Percentiles rank a stretch among this genome's conserved stretches.
phyloP scores from a whole-genome alignment of 257 asterid genomes.

The Gentiana dahurica region DNA sequence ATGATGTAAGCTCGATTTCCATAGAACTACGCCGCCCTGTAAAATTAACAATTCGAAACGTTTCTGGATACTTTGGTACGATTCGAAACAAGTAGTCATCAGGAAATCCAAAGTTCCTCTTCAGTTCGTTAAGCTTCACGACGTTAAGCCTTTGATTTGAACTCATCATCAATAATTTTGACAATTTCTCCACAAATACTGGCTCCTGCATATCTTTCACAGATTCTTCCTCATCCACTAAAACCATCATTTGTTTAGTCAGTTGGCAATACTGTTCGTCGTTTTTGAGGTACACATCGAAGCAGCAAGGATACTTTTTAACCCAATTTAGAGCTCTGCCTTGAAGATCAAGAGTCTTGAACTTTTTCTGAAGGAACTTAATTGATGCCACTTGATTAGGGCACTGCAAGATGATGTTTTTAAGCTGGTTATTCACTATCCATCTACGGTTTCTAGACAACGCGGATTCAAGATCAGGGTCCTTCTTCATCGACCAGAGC shows the following conservation, averaged over 20 bases:
- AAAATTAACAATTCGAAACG: slow-evolving; percentile 52
- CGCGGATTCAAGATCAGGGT: slow-evolving; percentile 78
- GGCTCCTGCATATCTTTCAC: slow-evolving; percentile 61
- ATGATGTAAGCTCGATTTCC: slow-evolving; percentile 66
- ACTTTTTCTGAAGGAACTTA: slow-evolving; percentile 64
- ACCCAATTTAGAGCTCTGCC: slow-evolving; percentile 86
- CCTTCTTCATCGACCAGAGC: slow-evolving; percentile 96
- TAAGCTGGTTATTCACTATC: slow-evolving; percentile 87
- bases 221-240: slow-evolving; percentile 80
- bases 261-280: slow-evolving; percentile 53
- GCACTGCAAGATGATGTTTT: slow-evolving; percentile 58
- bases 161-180: slow-evolving; percentile 85
- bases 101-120: slow-evolving; percentile 71
- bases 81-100: slow-evolving; percentile 80
- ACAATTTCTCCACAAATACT: slow-evolving; percentile 51
- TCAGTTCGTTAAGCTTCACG: slow-evolving; percentile 52
- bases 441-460: slow-evolving; percentile 73
- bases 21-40: slow-evolving; percentile 69
- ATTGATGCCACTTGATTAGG: slow-evolving; percentile 53
- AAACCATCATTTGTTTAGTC: slow-evolving; percentile 55
- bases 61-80: slow-evolving; percentile 64
- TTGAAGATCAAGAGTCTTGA: slow-evolving; percentile 74
- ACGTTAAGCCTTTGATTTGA: slow-evolving; percentile 57
- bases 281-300: slow-evolving; percentile 47
- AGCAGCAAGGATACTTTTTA: slow-evolving; percentile 88